These are phyloP conservation scores for Exophiala aquamarina DNA, from an alignment of 2,329 filamentous ascomycete species.

Conservation along the genomic window DNA sequence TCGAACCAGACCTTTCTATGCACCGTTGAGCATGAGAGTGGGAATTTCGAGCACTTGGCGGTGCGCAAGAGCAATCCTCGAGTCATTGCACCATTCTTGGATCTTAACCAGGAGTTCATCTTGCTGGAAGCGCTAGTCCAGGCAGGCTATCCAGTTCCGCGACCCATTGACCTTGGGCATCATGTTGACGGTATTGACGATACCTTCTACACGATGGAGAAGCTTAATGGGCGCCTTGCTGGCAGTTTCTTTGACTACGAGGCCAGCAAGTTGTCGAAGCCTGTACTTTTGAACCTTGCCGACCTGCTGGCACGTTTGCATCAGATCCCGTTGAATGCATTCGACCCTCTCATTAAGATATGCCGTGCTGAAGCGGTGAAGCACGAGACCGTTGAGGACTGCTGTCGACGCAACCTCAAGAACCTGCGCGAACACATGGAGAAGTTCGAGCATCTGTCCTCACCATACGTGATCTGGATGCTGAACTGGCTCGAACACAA, in stretches of 20 bases:
- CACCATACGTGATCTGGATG: neutral
- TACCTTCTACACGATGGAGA: neutral
- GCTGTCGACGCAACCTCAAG: neutral
- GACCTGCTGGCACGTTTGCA: neutral
- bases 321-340: neutral
- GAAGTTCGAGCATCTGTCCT: neutral
- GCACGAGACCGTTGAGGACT: neutral
- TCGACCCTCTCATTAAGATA: neutral
- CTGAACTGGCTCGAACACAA: neutral
- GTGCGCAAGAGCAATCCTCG: neutral
- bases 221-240: neutral
- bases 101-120: neutral
- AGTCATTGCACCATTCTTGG: too few relatives aligned
- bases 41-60: neutral
- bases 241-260: neutral
- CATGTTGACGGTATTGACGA: neutral
- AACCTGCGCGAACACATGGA: neutral
- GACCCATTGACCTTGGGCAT: neutral
- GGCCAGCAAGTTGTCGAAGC: neutral
- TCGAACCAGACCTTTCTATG: neutral
- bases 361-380: neutral
- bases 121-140: neutral
- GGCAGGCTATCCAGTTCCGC: neutral
- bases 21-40: neutral
- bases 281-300: neutral